Evolutionary conservation across 345 rosid species (phyloP).

Genomic region (Crucihimalaya himalaica): DNA sequence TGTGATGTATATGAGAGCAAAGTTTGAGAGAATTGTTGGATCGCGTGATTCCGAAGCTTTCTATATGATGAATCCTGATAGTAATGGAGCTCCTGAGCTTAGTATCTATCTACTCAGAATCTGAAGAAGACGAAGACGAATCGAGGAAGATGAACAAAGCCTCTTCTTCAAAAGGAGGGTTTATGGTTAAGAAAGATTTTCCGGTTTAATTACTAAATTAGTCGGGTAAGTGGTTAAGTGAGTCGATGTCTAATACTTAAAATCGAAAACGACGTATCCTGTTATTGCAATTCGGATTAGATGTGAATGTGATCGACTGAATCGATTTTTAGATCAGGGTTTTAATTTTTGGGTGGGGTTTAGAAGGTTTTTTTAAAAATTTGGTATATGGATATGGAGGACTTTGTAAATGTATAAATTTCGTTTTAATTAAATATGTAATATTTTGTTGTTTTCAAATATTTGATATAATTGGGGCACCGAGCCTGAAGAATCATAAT

Average conservation of each 20-base stretch:
- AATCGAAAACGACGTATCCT: conserved; percentile 18
- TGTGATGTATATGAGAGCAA: conserved; percentile 88
- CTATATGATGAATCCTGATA: conserved; percentile 99
- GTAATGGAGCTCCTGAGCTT: conserved; percentile 95
- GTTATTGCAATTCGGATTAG: conserved; percentile 30
- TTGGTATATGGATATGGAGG: conserved; percentile 38
- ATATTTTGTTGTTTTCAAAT: conserved; percentile 4
- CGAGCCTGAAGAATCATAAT: conserved; percentile 34
- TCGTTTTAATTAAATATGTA: conserved; percentile 21
- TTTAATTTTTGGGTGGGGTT: conserved; percentile 4
- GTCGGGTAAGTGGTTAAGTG: conserved; percentile 18
- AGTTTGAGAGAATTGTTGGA: conserved; percentile 90
- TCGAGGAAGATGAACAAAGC: neutral
- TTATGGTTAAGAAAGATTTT: neutral
- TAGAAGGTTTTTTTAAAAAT: conserved; percentile 30
- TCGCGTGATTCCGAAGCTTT: conserved; percentile 98
- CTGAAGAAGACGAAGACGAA: conserved; percentile 38
- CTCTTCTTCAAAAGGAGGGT: neutral
- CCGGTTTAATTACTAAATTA: conserved; percentile 26
- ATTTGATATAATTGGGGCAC: conserved; percentile 29
- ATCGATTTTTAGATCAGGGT: conserved; percentile 8
- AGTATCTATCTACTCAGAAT: conserved; percentile 92
- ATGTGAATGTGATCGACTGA: conserved; percentile 26
- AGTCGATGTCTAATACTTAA: conserved; percentile 14
- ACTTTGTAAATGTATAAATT: conserved; percentile 39